Percentiles rank a stretch among this genome's conserved stretches.
Conservation (phyloP, 768 basidiomycete species). For the Hortiboletus campestris region DNA sequence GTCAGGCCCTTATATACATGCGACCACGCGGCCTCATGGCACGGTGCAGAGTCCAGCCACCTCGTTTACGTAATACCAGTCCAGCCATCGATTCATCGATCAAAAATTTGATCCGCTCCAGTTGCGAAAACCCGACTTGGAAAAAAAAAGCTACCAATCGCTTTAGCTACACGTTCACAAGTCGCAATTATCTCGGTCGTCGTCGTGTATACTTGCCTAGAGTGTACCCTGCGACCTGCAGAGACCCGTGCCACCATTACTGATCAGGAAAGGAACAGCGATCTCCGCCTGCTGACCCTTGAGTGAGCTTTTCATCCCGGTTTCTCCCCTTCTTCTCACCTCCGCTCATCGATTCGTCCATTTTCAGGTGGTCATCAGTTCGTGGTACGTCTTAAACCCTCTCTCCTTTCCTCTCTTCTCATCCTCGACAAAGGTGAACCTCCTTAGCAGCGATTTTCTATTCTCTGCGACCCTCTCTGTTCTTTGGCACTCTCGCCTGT, state of each 20-base stretch:
- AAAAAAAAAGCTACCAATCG: slow-evolving; percentile 19
- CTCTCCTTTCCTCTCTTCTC: slow-evolving; percentile 13
- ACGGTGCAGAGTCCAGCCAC: slow-evolving; percentile 8
- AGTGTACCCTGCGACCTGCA: slow-evolving; percentile 37
- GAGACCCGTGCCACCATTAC: slow-evolving; percentile 57
- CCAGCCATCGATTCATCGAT: slow-evolving; percentile 8
- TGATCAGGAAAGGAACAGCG: slow-evolving; percentile 74
- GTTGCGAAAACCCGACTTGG: not conserved
- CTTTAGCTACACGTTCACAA: slow-evolving; percentile 19
- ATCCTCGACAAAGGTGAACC: slow-evolving; percentile 61
- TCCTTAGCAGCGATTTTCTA: slow-evolving; percentile 52
- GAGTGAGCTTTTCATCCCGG: slow-evolving; percentile 48
- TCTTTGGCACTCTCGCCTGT: slow-evolving; percentile 8
- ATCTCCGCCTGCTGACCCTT: slow-evolving; percentile 81
- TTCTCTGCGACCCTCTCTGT: slow-evolving; percentile 3
- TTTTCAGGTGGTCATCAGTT: slow-evolving; percentile 71
- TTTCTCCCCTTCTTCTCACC: slow-evolving; percentile 9
- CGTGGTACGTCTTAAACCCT: slow-evolving; percentile 51
- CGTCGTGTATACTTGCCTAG: slow-evolving; percentile 21
- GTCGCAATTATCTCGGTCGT: slow-evolving; percentile 17
- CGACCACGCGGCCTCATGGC: slow-evolving; percentile 13
- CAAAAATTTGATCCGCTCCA: slow-evolving; percentile 19
- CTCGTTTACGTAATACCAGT: slow-evolving; percentile 19
- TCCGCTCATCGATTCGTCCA: slow-evolving; percentile 15
- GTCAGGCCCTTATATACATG: slow-evolving; percentile 16